Evolutionary conservation across 768 basidiomycete species (phyloP).

Genomic region (Hysterangium stoloniferum): DNA sequence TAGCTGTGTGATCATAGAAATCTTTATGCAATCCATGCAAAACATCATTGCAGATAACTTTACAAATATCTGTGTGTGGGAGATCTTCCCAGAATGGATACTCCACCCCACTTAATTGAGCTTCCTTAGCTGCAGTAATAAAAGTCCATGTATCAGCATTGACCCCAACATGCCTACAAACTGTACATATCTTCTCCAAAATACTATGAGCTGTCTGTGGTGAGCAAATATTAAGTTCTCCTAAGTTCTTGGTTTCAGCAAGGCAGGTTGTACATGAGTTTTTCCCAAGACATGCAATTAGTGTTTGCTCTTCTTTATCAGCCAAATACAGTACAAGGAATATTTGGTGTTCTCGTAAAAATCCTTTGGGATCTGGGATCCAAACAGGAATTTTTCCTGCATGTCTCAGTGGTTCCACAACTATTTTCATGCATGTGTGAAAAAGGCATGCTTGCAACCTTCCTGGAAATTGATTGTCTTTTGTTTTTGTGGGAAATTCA

Average conservation of each 20-base stretch:
- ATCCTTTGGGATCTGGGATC: constrained; percentile 31
- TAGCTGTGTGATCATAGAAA: constrained; percentile 16
- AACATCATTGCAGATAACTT: neutral
- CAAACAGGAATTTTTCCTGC: constrained; percentile 25
- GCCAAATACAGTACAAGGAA: constrained; percentile 28
- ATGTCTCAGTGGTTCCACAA: too few species aligned
- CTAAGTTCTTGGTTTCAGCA: constrained; percentile 1
- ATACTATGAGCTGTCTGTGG: neutral
- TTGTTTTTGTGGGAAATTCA: constrained; percentile 31
- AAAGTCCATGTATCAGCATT: neutral
- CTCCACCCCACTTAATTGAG: neutral
- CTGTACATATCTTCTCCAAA: neutral
- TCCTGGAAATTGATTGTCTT: constrained; percentile 32
- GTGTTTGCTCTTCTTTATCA: constrained; percentile 5
- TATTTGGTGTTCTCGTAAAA: constrained; percentile 24
- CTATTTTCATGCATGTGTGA: constrained; percentile 27
- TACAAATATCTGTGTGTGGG: constrained; percentile 12
- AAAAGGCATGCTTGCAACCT: constrained; percentile 22
- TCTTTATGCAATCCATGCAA: too few species aligned
- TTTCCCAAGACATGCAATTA: constrained; percentile 7
- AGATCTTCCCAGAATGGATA: constrained; percentile 14
- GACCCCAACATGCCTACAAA: neutral
- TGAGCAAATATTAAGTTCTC: neutral
- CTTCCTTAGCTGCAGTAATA: neutral
- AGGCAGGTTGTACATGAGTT: constrained; percentile 12